phyloP scores from a whole-genome alignment of 345 rosid species.

The Eucalyptus sp. region DNA sequence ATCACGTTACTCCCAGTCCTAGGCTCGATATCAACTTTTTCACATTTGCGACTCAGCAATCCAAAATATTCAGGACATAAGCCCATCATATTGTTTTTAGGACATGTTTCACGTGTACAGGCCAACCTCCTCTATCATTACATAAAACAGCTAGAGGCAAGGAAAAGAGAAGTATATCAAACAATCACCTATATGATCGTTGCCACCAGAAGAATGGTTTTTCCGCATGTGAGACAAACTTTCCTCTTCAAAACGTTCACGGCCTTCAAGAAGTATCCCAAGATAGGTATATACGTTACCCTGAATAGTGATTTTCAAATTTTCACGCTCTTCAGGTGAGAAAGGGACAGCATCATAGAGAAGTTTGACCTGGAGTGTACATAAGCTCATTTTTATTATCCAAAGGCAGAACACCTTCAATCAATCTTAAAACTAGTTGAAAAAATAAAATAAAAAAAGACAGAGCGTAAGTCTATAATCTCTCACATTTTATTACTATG shows the following conservation, averaged over 20 bases:
- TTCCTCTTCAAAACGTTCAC: slow-evolving; percentile 93
- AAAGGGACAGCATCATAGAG: slow-evolving; percentile 83
- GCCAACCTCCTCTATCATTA: not conserved
- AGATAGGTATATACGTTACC: slow-evolving; percentile 85
- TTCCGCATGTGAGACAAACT: slow-evolving; percentile 30
- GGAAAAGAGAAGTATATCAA: not conserved
- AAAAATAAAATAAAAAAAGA: not conserved
- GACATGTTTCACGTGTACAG: not conserved
- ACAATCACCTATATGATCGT: slow-evolving; percentile 20
- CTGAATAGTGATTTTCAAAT: slow-evolving; percentile 71
- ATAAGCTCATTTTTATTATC: not conserved
- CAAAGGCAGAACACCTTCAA: not conserved
- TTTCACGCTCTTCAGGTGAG: slow-evolving; percentile 76
- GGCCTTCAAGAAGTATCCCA: slow-evolving; percentile 94
- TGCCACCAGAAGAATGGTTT: slow-evolving; percentile 10
- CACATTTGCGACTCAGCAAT: not conserved
- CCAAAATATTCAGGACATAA: not conserved
- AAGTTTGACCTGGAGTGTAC: slow-evolving; percentile 73
- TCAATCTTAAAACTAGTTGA: not conserved
- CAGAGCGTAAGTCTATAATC: not conserved
- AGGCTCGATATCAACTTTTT: not conserved
- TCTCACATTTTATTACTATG: not conserved
- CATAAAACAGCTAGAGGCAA: not conserved
- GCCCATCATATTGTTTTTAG: not conserved
- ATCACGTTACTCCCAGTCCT: not conserved